Conservation (phyloP, 2,329 filamentous ascomycete species). For the Penicillium sp. region DNA sequence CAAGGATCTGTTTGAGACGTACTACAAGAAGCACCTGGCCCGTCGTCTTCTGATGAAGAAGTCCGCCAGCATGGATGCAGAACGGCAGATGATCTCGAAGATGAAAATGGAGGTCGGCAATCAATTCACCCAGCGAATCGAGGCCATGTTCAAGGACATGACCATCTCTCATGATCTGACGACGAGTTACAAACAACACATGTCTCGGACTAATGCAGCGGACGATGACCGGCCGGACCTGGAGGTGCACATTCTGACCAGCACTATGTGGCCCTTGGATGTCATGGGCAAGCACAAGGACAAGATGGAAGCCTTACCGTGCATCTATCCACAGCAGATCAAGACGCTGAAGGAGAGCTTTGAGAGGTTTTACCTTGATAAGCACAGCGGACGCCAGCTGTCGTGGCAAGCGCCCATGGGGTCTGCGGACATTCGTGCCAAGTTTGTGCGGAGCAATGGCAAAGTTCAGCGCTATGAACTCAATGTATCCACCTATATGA, state of each 20-base stretch:
- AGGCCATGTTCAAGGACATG: slow-evolving; percentile 98
- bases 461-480: slow-evolving; percentile 79
- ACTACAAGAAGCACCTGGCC: slow-evolving; percentile 96
- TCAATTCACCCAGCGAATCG: slow-evolving; percentile 85
- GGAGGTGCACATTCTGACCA: slow-evolving; percentile 77
- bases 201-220: slow-evolving; percentile 51
- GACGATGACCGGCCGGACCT: slow-evolving; percentile 67
- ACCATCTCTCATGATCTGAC: slow-evolving; percentile 79
- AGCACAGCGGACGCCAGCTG: slow-evolving; percentile 80
- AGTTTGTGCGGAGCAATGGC: slow-evolving; percentile 64
- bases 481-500: slow-evolving; percentile 85
- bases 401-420: slow-evolving; percentile 76
- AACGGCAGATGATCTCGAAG: slow-evolving; percentile 89
- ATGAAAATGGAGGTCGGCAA: slow-evolving; percentile 98
- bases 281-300: slow-evolving; percentile 61
- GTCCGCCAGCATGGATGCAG: slow-evolving; percentile 82
- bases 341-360: slow-evolving; percentile 75
- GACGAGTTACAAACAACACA: slow-evolving; percentile 66
- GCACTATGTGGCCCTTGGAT: slow-evolving; percentile 91
- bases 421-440: slow-evolving; percentile 78
- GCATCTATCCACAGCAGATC: slow-evolving; percentile 70
- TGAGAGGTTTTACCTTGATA: slow-evolving; percentile 78
- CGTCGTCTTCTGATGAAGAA: slow-evolving; percentile 81
- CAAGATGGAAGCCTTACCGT: slow-evolving; percentile 44
- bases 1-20: slow-evolving; percentile 91